Percentiles rank a stretch among this genome's conserved stretches.
phyloP scores from a whole-genome alignment of 257 asterid species.

The Nicotiana tabacum region DNA sequence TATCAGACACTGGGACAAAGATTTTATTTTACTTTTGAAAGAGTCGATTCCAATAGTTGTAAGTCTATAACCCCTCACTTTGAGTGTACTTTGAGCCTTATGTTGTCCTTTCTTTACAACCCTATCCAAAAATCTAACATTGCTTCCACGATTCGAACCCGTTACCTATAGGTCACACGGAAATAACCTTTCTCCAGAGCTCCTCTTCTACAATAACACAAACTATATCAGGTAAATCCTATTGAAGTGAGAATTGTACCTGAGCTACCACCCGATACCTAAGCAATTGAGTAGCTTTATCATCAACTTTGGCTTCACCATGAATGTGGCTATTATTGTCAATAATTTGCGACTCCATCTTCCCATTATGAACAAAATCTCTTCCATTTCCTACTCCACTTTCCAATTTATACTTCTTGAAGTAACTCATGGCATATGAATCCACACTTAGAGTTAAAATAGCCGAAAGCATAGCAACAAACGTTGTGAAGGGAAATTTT shows the following conservation, averaged over 20 bases:
- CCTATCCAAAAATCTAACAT: no score
- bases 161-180: no score
- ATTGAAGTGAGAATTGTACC: not conserved
- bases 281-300: conserved; percentile 13
- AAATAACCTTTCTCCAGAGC: no score
- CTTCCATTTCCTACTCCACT: not conserved
- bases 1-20: no score
- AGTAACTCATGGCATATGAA: conserved; percentile 34
- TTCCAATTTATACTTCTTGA: conserved; percentile 6
- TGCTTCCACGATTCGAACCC: no score
- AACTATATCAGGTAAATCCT: no score
- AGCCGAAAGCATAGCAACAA: conserved; percentile 40
- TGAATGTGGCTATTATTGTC: not conserved
- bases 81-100: no score
- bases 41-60: no score
- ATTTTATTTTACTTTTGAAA: no score
- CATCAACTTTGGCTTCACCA: not conserved
- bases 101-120: no score
- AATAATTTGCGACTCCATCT: conserved; percentile 10
- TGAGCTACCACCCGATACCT: conserved; percentile 20
- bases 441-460: conserved; percentile 31
- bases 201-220: no score
- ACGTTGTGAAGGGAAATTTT: conserved; percentile 34
- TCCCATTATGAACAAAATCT: not conserved
- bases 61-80: no score